Base-by-base conservation (phyloP, 202 grass and related monocot species). In the Digitaria exilis region DNA sequence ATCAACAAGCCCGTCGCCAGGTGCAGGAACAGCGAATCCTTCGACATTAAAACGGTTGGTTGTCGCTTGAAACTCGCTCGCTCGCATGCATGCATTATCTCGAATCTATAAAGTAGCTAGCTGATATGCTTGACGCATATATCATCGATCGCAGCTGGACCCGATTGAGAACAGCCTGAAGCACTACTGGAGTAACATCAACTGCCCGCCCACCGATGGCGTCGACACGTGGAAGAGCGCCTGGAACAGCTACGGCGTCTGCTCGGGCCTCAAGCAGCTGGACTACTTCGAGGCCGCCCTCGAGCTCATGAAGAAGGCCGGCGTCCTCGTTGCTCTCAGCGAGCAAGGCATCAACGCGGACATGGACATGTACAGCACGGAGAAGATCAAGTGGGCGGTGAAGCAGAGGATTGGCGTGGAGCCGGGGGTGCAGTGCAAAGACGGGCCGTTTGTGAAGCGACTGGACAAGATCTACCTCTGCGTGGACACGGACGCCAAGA, bases 251-350 rank as follows among this genome's bases (percentile, higher is more conserved):
- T 91, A 87, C 31, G 89, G 85, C 55, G 84, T 76, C 21, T 91
- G 89, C 89, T 87, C 89, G 25, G 71, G 81, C n/a, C 55, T 91
- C 5, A 43, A 77, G 76, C 8, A 84, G 81, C 24, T 73, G 46
- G 84, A 80, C 34, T 91, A 91, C 84, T 91, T 91, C 84, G 51
- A 56, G 49, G 54, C 89, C 2, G 89, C 29, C 0, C 81, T 91
- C 1, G 0, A 59, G 2, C 84, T 90, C 4, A 9, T 84, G 25
- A 52, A 73, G 69, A 54, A 45, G 69, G 84, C 82, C 0, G 48
- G 44, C 43, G 1, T 87, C 15, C 71, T 84, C 45, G 41, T 32
- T 9, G 80, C 73, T 1, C 76, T 91, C 7, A 19, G 54, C 2
- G 59, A 77, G 4, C 51, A 87, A 13, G 76, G 44, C 19, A 67